phyloP scores from a whole-genome alignment of 805 yeast species.

The Metschnikowia cubensis region DNA sequence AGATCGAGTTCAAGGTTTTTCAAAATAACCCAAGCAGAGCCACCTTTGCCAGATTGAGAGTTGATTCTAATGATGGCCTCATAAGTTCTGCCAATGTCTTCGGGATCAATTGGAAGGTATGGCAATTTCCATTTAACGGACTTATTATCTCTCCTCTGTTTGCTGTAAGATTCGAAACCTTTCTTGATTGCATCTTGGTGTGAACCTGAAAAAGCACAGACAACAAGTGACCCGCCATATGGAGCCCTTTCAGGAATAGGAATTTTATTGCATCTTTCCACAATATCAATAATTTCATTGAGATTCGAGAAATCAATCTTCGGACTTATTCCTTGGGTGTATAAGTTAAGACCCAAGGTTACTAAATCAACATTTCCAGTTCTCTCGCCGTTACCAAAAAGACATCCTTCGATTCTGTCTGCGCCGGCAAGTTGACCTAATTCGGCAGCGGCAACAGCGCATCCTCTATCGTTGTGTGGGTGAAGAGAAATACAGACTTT shows the following conservation, averaged over 20 bases:
- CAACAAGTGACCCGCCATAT: conserved; percentile 78
- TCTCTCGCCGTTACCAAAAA: conserved; percentile 84
- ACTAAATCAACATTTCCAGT: conserved; percentile 84
- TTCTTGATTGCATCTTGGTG: conserved; percentile 87
- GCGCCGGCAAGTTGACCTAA: conserved; percentile 81
- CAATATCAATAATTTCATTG: conserved; percentile 61
- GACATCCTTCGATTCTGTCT: conserved; percentile 83
- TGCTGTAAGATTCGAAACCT: conserved; percentile 56
- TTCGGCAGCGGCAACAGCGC: conserved; percentile 87
- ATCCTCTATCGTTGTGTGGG: conserved; percentile 83
- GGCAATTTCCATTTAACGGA: conserved; percentile 65
- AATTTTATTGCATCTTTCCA: conserved; percentile 76
- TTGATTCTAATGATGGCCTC: conserved; percentile 89
- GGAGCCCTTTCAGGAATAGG: conserved; percentile 79
- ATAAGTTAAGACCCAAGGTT: conserved; percentile 70
- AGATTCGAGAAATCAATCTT: conserved; percentile 68
- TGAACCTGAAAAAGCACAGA: conserved; percentile 81
- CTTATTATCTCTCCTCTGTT: conserved; percentile 33
- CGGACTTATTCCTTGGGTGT: conserved; percentile 75
- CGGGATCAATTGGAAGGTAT: conserved; percentile 79
- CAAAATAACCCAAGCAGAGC: conserved; percentile 83
- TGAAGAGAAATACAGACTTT: conserved; percentile 72
- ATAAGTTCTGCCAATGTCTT: conserved; percentile 82
- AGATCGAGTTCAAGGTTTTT: conserved; percentile 72
- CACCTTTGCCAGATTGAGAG: conserved; percentile 87